These are phyloP conservation scores for Ambispora gerdemannii DNA, from an alignment of 192 early-diverging fungal species.

Conservation along the genomic window DNA sequence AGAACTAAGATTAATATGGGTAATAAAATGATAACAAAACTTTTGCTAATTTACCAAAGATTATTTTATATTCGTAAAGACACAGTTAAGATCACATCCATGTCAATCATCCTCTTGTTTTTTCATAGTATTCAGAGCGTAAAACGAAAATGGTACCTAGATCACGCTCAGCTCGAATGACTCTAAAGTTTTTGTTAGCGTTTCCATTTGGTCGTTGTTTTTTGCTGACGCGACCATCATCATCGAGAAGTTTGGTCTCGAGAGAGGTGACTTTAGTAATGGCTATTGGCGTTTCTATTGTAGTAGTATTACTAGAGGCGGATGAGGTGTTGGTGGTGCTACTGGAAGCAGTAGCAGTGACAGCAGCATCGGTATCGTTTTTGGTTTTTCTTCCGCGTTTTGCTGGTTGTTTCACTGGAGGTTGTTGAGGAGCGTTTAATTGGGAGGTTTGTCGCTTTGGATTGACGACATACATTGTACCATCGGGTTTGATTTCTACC, in stretches of 20 bases:
- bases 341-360: too few species aligned
- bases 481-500: neutral
- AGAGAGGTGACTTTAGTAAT: slow-evolving; percentile 36
- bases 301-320: neutral
- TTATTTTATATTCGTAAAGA: too few species aligned
- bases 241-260: slow-evolving; percentile 44
- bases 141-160: slow-evolving; percentile 43
- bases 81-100: too few species aligned
- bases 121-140: slow-evolving; percentile 4
- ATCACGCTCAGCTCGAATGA: slow-evolving; percentile 35
- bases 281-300: neutral
- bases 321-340: neutral
- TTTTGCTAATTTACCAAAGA: too few species aligned
- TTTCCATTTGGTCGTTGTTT: slow-evolving; percentile 46
- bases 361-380: too few species aligned
- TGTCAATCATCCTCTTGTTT: neutral
- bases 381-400: too few species aligned
- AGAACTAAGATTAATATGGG: too few species aligned
- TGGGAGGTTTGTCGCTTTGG: too few species aligned
- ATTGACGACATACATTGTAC: neutral
- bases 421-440: too few species aligned
- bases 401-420: too few species aligned
- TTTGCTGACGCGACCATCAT: slow-evolving; percentile 37
- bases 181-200: slow-evolving; percentile 42
- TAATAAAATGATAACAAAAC: too few species aligned